Conservation (phyloP, 306 rosid genomes). For the Aeschynomene evenia region DNA sequence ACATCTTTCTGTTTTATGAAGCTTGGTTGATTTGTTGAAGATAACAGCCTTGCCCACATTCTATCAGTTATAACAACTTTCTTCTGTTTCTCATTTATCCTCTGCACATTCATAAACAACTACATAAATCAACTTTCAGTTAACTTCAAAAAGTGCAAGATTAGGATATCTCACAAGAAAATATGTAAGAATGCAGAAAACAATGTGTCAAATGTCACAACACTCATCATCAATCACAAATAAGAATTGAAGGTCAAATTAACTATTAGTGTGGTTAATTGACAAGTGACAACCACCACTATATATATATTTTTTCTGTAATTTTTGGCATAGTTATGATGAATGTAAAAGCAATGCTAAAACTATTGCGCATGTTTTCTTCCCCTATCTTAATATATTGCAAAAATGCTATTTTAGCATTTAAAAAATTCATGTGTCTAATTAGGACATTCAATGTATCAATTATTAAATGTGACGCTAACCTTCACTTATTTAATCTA, state of each 20-base stretch:
- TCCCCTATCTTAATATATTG: too few relatives aligned
- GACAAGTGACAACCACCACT: not conserved
- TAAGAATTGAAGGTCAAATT: too few relatives aligned
- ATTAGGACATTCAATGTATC: too few relatives aligned
- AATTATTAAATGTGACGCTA: too few relatives aligned
- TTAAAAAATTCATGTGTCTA: too few relatives aligned
- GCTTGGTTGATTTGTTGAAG: slow-evolving; percentile 57
- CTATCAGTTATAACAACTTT: slow-evolving; percentile 55
- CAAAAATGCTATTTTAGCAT: too few relatives aligned
- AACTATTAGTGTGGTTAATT: not conserved
- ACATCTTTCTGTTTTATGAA: slow-evolving; percentile 33
- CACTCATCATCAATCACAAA: not conserved
- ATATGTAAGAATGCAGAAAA: not conserved
- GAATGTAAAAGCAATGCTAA: too few relatives aligned
- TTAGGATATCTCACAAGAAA: not conserved
- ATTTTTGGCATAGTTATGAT: too few relatives aligned
- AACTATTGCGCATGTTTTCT: too few relatives aligned
- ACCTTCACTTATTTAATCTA: too few relatives aligned
- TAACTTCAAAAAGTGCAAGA: not conserved
- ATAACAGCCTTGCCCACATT: slow-evolving; percentile 62
- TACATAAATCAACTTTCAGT: not conserved
- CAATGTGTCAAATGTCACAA: not conserved
- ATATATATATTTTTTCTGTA: too few relatives aligned
- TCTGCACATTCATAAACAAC: slow-evolving; percentile 25
- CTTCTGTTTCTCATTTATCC: slow-evolving; percentile 39